Evolutionary conservation across 306 rosid genomes (phyloP).

Genomic region (Cucumis hystrix): DNA sequence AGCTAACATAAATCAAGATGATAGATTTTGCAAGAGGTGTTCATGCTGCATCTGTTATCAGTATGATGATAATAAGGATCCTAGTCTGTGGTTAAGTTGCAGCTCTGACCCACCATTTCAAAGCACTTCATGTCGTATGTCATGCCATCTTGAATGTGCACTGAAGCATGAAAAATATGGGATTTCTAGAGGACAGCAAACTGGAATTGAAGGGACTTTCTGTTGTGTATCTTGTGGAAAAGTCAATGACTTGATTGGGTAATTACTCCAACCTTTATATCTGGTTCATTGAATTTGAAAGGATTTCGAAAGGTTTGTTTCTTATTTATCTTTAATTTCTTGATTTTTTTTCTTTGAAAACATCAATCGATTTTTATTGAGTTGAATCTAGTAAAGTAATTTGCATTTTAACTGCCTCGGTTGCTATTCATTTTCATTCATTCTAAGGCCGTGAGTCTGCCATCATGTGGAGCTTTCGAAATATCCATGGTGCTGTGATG

Average conservation of each 20-base stretch:
- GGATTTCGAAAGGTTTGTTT: not conserved
- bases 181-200: constrained; percentile 34
- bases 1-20: constrained; percentile 52
- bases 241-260: constrained; percentile 84
- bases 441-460: not conserved
- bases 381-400: not conserved
- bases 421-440: not conserved
- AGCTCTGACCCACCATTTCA: constrained; percentile 78
- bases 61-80: constrained; percentile 97
- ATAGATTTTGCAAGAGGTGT: constrained; percentile 83
- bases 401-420: not conserved
- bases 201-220: constrained; percentile 67
- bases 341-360: too few relatives aligned
- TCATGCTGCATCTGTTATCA: constrained; percentile 81
- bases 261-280: constrained; percentile 8
- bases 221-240: constrained; percentile 76
- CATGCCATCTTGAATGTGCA: constrained; percentile 98
- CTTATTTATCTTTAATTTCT: not conserved
- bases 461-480: not conserved
- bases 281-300: not conserved
- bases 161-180: constrained; percentile 60
- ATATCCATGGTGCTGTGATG: not conserved
- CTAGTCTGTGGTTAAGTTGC: constrained; percentile 91
- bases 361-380: not conserved
- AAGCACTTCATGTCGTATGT: constrained; percentile 76